These are phyloP conservation scores for Musa acuminata DNA, from an alignment of 176 grass and related monocot species.

Conservation along the genomic window DNA sequence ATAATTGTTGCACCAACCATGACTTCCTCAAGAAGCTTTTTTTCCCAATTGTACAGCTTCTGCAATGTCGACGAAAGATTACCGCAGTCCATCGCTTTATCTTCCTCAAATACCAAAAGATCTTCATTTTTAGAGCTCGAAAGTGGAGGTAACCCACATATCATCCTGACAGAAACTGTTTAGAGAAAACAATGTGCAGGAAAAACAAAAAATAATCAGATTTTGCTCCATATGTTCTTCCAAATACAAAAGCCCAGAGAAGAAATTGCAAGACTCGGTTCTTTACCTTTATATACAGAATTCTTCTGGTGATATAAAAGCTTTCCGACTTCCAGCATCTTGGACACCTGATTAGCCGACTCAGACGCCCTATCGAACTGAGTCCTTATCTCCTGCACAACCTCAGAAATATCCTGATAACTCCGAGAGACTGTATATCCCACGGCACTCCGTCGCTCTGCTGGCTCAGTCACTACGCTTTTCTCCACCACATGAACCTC, in stretches of 20 bases:
- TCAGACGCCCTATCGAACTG: slow-evolving; percentile 72
- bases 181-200: slow-evolving; percentile 4
- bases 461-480: slow-evolving; percentile 53
- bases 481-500: slow-evolving; percentile 86
- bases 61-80: slow-evolving; percentile 93
- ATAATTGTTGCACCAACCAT: slow-evolving; percentile 43
- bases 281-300: slow-evolving; percentile 72
- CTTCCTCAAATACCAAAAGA: slow-evolving; percentile 59
- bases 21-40: slow-evolving; percentile 95
- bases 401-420: slow-evolving; percentile 60
- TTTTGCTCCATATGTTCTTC: background rate
- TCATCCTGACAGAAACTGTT: slow-evolving; percentile 61
- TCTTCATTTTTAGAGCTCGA: slow-evolving; percentile 37
- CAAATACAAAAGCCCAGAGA: background rate
- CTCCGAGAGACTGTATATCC: slow-evolving; percentile 28
- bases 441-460: slow-evolving; percentile 13
- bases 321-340: slow-evolving; percentile 94
- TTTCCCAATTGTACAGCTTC: slow-evolving; percentile 95
- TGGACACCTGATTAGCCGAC: slow-evolving; percentile 60
- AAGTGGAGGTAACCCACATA: slow-evolving; percentile 60
- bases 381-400: slow-evolving; percentile 58
- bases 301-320: slow-evolving; percentile 75
- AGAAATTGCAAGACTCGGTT: background rate
- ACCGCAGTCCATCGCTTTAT: slow-evolving; percentile 60
- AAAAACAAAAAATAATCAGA: background rate